Conservation (phyloP, 495 filamentous ascomycete genomes). For the Choiromyces venosus region DNA sequence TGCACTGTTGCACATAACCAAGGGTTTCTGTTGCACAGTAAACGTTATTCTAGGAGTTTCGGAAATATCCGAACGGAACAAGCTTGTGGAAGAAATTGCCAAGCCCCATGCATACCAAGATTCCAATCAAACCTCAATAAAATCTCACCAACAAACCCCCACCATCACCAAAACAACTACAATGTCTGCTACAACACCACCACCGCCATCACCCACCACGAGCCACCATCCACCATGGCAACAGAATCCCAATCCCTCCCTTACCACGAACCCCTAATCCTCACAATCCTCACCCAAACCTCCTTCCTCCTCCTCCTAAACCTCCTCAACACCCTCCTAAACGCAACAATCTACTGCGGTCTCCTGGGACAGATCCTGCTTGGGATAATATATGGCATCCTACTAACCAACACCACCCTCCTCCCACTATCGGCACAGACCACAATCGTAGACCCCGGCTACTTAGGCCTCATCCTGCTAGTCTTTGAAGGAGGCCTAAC, state of each 20-base stretch:
- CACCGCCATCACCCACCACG: neutral
- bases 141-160: neutral
- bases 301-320: conserved; percentile 66
- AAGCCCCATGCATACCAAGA: neutral
- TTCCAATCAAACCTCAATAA: neutral
- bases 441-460: conserved; percentile 63
- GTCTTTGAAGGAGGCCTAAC: conserved; percentile 72
- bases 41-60: neutral
- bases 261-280: conserved; percentile 59
- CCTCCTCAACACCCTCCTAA: conserved; percentile 53
- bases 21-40: no score
- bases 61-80: neutral
- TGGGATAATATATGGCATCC: conserved; percentile 64
- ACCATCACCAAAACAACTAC: neutral
- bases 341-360: conserved; percentile 62
- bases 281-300: conserved; percentile 55
- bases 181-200: neutral
- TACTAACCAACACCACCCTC: conserved; percentile 55
- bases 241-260: conserved; percentile 43
- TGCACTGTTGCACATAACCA: no score
- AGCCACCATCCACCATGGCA: neutral
- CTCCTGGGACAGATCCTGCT: conserved; percentile 70
- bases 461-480: conserved; percentile 66
- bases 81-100: neutral
- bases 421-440: conserved; percentile 50